Base-by-base conservation (phyloP, 257 asterid species). In the Fraxinus cuspidata region DNA sequence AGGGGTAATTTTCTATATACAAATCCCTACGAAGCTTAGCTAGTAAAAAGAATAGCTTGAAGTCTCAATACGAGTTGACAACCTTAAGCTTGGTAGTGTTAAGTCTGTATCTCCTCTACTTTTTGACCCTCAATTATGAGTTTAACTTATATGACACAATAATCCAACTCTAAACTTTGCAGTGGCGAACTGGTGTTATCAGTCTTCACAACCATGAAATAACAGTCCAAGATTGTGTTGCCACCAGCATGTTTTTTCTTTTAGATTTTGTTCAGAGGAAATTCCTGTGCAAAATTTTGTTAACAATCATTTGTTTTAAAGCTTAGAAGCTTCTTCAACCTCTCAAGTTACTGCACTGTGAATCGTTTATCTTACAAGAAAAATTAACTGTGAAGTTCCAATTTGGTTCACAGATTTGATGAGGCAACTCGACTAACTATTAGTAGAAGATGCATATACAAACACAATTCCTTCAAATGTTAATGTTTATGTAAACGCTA, bases 251-350 rank as follows among this genome's bases (percentile, higher is more conserved):
- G 21, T n/a, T 7, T n/a, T 53, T 53, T 19, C 64, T 53, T n/a
- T n/a, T 53, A 53, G 23, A 53, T 53, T 53, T 53, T 53, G 12
- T 53, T 19, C 64, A 53, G 64, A 53, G 27, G 27, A 53, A 19
- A 53, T 53, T 21, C 29, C 10, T 31, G 1, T 53, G 29, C 11
- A 40, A 28, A 7, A 21, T 47, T 44, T 32, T 73, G 9, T 35
- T 58, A 16, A 15, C 7, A 4, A 47, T 47, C n/a, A 15, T 47
- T 21, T 47, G 56, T 47, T 16, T 40, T 9, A 40, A 40, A 47
- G 56, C 56, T 47, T 47, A 47, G 56, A 16, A 47, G 56, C 56
- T 47, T 47, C 72, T 77, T 56, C 65, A 29, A 76, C 27, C 25
- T 51, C 56, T 47, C 32, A 35, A 63, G 19, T 66, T 77, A 60